These are phyloP conservation scores for Buddleja alternifolia DNA, from an alignment of 257 asterid genomes.

Conservation along the genomic window DNA sequence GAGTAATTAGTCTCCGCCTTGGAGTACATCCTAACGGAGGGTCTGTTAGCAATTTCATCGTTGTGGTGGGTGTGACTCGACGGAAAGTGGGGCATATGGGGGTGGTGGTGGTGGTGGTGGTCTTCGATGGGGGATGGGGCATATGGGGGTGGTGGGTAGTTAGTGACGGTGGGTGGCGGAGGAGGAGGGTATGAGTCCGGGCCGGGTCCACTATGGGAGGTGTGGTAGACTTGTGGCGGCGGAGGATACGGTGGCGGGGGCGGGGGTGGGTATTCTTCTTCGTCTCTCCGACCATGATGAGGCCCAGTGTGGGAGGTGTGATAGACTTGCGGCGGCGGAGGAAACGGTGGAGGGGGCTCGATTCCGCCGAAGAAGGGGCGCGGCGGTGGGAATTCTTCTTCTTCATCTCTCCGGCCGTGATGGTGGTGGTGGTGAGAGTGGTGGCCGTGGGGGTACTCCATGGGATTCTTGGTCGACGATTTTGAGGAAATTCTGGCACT, in stretches of 20 bases:
- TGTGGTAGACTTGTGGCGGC: no score
- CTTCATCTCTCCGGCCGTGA: conserved; percentile 14
- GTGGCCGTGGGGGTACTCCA: conserved; percentile 5
- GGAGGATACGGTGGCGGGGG: not conserved
- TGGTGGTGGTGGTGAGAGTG: conserved; percentile 5
- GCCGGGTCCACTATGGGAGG: no score
- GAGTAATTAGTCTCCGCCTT: conserved; percentile 59
- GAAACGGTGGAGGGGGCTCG: conserved; percentile 29
- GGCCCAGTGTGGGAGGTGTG: conserved; percentile 38
- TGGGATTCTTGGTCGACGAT: no score
- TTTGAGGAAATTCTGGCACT: no score
- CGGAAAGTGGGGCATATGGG: conserved; percentile 35
- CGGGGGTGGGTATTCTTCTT: conserved; percentile 22
- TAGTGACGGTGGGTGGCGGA: conserved; percentile 14
- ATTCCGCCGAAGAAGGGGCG: conserved; percentile 2
- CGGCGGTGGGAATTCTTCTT: conserved; percentile 25
- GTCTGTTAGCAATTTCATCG: conserved; percentile 30
- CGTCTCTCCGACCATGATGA: not conserved
- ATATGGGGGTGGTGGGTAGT: conserved; percentile 10
- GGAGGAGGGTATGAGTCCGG: conserved; percentile 21
- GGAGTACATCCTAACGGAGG: conserved; percentile 57
- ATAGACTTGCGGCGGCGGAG: conserved; percentile 38
- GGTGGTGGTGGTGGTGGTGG: conserved; percentile 37
- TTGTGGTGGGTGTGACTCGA: conserved; percentile 24
- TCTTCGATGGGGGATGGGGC: conserved; percentile 20